Conservation (phyloP, 2,329 filamentous ascomycete species). For the Paracamarosporium sp. region DNA sequence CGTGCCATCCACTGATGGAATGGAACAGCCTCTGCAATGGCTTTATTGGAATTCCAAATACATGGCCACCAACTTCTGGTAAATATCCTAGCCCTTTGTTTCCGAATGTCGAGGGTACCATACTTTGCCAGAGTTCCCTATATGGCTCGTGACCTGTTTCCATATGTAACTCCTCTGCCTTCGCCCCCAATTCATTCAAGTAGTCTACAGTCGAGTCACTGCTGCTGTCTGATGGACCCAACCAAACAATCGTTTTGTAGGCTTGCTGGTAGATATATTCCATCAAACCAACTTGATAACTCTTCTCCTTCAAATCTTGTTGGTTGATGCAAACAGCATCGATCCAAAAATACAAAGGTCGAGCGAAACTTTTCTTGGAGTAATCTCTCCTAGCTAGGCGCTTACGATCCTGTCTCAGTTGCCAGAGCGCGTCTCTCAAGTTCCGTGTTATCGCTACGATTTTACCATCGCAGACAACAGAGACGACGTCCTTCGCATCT, state of each 20-base stretch:
- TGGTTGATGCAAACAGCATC: constrained; percentile 24
- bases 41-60: not conserved
- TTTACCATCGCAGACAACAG: too few species aligned
- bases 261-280: constrained; percentile 16
- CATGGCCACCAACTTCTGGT: not conserved
- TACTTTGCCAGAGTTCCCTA: constrained; percentile 10
- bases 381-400: too few species aligned
- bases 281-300: constrained; percentile 23
- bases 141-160: not conserved
- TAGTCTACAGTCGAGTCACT: constrained; percentile 16
- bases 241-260: constrained; percentile 15
- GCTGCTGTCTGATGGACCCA: constrained; percentile 14
- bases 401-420: not conserved
- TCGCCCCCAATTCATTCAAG: constrained; percentile 15
- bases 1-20: constrained; percentile 9
- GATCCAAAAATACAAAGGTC: too few species aligned
- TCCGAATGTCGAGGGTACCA: not conserved
- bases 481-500: not conserved
- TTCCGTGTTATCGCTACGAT: not conserved
- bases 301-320: constrained; percentile 14
- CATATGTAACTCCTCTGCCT: constrained; percentile 16
- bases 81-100: not conserved
- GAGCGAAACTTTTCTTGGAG: too few species aligned
- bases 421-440: not conserved
- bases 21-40: not conserved